These are phyloP conservation scores for Tulasnella sp. DNA, from an alignment of 768 basidiomycete genomes.

Conservation along the genomic window DNA sequence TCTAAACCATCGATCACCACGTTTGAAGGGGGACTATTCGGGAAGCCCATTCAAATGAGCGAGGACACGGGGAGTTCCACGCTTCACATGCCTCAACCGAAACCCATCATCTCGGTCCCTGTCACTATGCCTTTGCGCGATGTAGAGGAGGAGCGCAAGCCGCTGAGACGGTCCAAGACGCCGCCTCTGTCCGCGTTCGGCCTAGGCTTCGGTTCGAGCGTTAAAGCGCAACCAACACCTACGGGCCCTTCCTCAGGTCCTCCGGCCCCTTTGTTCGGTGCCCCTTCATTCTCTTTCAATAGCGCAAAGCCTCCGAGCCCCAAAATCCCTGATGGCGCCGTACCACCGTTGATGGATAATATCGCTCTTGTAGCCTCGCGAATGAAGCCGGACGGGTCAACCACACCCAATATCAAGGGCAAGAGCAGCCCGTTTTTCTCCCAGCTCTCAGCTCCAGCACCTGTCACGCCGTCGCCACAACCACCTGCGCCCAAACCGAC, in stretches of 20 bases:
- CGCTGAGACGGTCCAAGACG: conserved; percentile 2
- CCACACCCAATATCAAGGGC: not conserved
- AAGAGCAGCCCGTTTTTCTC: not conserved
- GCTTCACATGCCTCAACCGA: not conserved
- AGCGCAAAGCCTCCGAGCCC: not conserved
- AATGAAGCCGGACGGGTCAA: not conserved
- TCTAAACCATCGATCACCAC: not conserved
- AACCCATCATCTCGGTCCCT: not conserved
- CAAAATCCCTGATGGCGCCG: too few species aligned
- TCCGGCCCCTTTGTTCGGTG: not conserved
- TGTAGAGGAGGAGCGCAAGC: conserved; percentile 4
- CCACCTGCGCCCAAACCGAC: conserved; percentile 21
- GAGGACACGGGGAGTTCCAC: not conserved
- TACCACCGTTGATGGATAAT: too few species aligned
- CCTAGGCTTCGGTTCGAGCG: not conserved
- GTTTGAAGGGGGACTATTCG: not conserved
- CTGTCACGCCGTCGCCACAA: conserved; percentile 7
- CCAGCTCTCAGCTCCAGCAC: conserved; percentile 4
- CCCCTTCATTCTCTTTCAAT: not conserved
- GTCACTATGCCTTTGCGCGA: conserved; percentile 4
- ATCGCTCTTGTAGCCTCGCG: too few species aligned
- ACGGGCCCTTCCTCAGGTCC: not conserved
- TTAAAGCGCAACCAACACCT: not conserved
- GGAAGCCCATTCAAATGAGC: not conserved
- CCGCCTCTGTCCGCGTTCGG: conserved; percentile 8